Evolutionary conservation across 257 asterid genomes (phyloP), one percentile per base, ranked within the genome.

Genomic region (Solanum ossicruentum): DNA sequence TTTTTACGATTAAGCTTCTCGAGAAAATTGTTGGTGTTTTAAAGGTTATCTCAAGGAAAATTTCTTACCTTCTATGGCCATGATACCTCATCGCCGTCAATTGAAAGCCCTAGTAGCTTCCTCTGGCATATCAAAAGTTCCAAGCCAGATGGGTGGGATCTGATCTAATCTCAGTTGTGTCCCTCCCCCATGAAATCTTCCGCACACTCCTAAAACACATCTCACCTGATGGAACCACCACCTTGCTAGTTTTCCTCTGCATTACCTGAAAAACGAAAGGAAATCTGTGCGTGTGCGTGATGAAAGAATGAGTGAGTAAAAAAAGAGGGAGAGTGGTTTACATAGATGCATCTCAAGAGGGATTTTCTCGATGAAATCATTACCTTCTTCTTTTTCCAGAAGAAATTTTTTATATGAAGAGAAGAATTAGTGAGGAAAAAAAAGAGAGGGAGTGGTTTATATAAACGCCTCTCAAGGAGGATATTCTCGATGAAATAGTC

Each of bases 101-200:
- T 84, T 83, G 52, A 57, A 84, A 5, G 83, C 77, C 43, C n/a
- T 20, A n/a, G 86, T 83, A 28, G 61, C 83, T 11, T 84, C 86
- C 32, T n/a, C 86, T 0, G 51, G 36, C 2, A 52, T 67, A 56
- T 72, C 86, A 58, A 84, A 72, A 17, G 86, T 72, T 11, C 83
- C 16, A 1, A 84, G 75, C 86, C 36, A 84, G 17, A 75, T 56
- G 18, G 23, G 61, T 47, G 51, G 86, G 63, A 56, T 84, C 83
- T 32, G 36, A 32, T 54, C 83, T 84, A 58, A 84, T 84, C 83
- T 56, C 12, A 56, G 6, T 18, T 1, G 63, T 56, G 12, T 56
- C 18, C 23, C 23, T 56, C 36, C 23, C 23, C 9, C 10, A 55
- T 55, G 17, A 10, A 8, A 45, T 49, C 13, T 49, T 49, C 54